Percentiles rank a stretch among this genome's conserved stretches.
Conservation (phyloP, 176 grass and related monocot genomes). For the Rhipidocladum racemiflorum region DNA sequence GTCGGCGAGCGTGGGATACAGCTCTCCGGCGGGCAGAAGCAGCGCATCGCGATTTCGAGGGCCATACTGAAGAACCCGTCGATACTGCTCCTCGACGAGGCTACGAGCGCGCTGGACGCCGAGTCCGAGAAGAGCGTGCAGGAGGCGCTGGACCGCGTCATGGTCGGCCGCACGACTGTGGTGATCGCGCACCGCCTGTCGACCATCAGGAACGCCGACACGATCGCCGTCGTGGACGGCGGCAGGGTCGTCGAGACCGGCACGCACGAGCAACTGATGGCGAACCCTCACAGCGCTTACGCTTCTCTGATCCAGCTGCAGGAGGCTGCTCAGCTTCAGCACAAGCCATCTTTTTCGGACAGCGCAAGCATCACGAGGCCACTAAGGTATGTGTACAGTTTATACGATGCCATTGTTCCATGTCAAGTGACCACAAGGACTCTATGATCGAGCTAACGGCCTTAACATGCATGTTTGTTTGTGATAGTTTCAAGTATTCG, state of each 20-base stretch:
- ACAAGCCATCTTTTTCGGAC: slow-evolving; percentile 50
- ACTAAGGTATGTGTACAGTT: slow-evolving; percentile 43
- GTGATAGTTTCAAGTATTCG: slow-evolving; percentile 65
- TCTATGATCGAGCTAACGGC: background rate
- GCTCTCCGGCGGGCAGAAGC: slow-evolving; percentile 93
- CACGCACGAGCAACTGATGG: slow-evolving; percentile 83
- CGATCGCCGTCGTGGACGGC: slow-evolving; percentile 79
- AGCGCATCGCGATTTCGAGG: slow-evolving; percentile 87
- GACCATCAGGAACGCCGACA: slow-evolving; percentile 81
- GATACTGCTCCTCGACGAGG: slow-evolving; percentile 86
- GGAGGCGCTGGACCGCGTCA: slow-evolving; percentile 86
- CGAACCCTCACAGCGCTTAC: slow-evolving; percentile 52
- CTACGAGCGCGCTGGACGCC: slow-evolving; percentile 84
- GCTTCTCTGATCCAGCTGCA: slow-evolving; percentile 74
- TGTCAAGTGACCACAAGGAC: background rate
- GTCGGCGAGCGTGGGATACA: slow-evolving; percentile 93
- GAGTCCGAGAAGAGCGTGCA: slow-evolving; percentile 96
- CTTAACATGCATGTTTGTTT: background rate
- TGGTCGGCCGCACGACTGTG: slow-evolving; percentile 92
- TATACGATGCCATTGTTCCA: background rate
- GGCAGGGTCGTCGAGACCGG: slow-evolving; percentile 87
- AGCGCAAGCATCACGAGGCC: slow-evolving; percentile 55
- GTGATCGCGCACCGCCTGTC: slow-evolving; percentile 88
- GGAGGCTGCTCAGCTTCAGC: slow-evolving; percentile 56
- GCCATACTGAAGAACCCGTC: slow-evolving; percentile 94